A percentile compares a stretch with the other conserved stretches of the same genome.
Evolutionary conservation across 441 rosid species (phyloP).

Genomic region (Euphorbia schlechtendalii): DNA sequence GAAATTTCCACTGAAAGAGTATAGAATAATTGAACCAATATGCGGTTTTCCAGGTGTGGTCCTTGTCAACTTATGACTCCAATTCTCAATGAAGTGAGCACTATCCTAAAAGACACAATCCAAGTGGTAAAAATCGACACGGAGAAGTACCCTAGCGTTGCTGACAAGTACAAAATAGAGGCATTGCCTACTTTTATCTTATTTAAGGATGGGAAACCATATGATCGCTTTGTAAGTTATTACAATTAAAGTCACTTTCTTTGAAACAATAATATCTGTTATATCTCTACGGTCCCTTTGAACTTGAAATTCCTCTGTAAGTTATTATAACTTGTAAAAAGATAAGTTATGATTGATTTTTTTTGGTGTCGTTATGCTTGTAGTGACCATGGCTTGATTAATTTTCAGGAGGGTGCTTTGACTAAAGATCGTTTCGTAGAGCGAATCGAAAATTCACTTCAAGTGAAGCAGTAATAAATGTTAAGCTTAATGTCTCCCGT

Average conservation of each 20-base stretch:
- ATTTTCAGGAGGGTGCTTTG: conserved; percentile 72
- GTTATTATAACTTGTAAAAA: no score
- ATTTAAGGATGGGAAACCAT: conserved; percentile 78
- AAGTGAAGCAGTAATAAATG: conserved; percentile 50
- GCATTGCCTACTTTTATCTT: conserved; percentile 88
- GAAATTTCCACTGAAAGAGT: background rate
- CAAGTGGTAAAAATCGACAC: conserved; percentile 89
- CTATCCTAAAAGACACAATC: conserved; percentile 53
- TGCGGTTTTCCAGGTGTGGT: conserved; percentile 69
- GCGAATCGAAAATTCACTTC: conserved; percentile 54
- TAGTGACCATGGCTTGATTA: background rate
- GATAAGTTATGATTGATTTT: no score
- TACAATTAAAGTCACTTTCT: background rate
- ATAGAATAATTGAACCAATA: background rate
- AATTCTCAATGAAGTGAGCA: conserved; percentile 66
- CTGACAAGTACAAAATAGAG: conserved; percentile 60
- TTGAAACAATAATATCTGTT: background rate
- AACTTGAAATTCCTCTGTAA: background rate
- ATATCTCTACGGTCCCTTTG: background rate
- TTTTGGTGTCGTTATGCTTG: no score
- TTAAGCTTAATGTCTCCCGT: conserved; percentile 9
- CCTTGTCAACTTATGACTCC: conserved; percentile 95
- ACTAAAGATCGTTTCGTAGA: conserved; percentile 52
- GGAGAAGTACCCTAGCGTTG: conserved; percentile 78
- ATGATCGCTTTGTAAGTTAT: conserved; percentile 86